A percentile compares a stretch with the other conserved stretches of the same genome.
These are phyloP conservation scores for sunflower (Helianthus annuus) DNA, from an alignment of 129 eudicot species.

Conservation along the genomic window DNA sequence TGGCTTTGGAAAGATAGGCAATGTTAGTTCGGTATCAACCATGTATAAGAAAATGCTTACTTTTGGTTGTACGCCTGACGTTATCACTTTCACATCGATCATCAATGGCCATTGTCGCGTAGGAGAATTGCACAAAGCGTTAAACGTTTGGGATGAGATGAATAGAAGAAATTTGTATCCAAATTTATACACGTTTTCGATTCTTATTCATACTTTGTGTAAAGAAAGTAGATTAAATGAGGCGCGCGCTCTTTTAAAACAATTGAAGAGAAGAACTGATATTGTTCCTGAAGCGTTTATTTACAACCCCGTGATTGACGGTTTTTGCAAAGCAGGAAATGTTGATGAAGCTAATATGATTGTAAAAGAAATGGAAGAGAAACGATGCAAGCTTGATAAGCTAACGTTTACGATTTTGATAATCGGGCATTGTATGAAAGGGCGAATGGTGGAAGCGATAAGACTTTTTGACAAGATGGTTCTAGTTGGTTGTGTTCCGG, in stretches of 20 bases:
- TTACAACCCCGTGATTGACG: conserved; percentile 93
- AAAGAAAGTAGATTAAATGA: conserved; percentile 62
- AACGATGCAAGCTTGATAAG: conserved; percentile 70
- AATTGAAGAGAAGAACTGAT: conserved; percentile 57
- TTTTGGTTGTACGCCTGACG: conserved; percentile 67
- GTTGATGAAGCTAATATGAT: conserved; percentile 79
- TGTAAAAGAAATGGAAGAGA: conserved; percentile 75
- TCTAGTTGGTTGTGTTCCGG: conserved; percentile 65
- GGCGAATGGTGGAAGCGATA: conserved; percentile 85
- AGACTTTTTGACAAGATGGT: conserved; percentile 65
- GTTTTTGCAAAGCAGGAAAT: conserved; percentile 83
- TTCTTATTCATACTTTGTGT: conserved; percentile 67
- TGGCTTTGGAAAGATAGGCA: conserved; percentile 76
- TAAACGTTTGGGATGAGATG: conserved; percentile 70
- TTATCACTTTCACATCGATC: conserved; percentile 70
- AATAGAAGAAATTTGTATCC: conserved; percentile 51
- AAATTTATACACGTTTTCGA: conserved; percentile 63
- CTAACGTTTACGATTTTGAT: conserved; percentile 86
- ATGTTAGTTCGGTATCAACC: conserved; percentile 48
- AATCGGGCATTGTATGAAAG: conserved; percentile 96
- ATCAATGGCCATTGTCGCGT: conserved; percentile 65
- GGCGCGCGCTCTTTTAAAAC: conserved; percentile 65
- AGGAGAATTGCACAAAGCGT: conserved; percentile 59
- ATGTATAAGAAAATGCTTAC: conserved; percentile 55
- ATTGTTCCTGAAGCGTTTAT: conserved; percentile 66